Conservation (phyloP, 306 rosid genomes). For the Vachellia pachyceras region DNA sequence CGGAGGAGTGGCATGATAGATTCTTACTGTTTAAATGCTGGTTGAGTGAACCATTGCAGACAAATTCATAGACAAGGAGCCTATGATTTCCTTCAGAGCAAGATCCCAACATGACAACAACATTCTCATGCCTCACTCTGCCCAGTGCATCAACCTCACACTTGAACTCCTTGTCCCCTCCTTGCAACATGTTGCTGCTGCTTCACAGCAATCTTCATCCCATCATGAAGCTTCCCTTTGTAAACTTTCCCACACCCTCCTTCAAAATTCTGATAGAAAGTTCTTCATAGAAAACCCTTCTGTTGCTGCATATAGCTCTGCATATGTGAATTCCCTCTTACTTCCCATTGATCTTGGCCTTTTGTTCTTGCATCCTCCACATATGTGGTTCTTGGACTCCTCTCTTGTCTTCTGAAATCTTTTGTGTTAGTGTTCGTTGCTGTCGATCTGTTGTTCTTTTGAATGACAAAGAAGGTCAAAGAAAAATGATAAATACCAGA, state of each 20-base stretch:
- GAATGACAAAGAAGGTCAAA: not conserved
- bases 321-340: constrained; percentile 66
- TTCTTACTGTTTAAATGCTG: constrained; percentile 46
- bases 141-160: constrained; percentile 70
- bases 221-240: constrained; percentile 58
- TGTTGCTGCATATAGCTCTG: constrained; percentile 66
- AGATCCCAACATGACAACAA: constrained; percentile 75
- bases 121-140: constrained; percentile 78
- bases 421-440: constrained; percentile 17
- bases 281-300: constrained; percentile 52
- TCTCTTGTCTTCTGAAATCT: constrained; percentile 38
- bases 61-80: constrained; percentile 80
- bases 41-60: constrained; percentile 80
- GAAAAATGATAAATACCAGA: not conserved
- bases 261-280: constrained; percentile 69
- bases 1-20: no score
- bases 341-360: constrained; percentile 57
- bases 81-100: constrained; percentile 72
- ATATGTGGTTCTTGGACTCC: constrained; percentile 47
- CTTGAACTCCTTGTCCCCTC: constrained; percentile 69
- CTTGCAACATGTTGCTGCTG: constrained; percentile 59
- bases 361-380: constrained; percentile 58
- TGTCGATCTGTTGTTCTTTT: constrained; percentile 1
- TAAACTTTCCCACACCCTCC: constrained; percentile 83
- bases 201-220: constrained; percentile 74